phyloP scores from a whole-genome alignment of 305 asterid genomes.

The Plantago lanceolata region DNA sequence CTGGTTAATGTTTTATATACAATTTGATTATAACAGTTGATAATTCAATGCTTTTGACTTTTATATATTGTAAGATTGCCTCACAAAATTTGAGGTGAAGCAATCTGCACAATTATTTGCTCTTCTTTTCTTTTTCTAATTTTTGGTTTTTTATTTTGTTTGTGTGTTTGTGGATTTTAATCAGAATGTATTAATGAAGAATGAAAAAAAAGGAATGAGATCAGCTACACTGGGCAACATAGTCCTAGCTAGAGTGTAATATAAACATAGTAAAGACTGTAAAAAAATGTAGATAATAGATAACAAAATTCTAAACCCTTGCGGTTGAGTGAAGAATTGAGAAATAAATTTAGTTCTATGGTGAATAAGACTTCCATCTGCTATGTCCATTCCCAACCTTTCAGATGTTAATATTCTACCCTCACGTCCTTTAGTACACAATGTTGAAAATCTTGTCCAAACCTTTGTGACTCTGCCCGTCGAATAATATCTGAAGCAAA shows the following conservation, averaged over 20 bases:
- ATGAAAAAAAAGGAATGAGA: background rate
- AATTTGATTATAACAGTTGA: background rate
- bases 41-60: background rate
- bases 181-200: background rate
- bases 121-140: background rate
- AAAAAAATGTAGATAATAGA: background rate
- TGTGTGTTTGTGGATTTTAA: background rate
- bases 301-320: too few relatives aligned
- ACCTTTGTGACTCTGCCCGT: background rate
- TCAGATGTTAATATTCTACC: too few relatives aligned
- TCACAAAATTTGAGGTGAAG: background rate
- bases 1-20: background rate
- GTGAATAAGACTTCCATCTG: too few relatives aligned
- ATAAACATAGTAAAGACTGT: background rate
- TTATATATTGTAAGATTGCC: background rate
- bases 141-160: background rate
- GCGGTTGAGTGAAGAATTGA: background rate
- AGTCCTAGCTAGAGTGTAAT: background rate
- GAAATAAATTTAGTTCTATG: too few relatives aligned
- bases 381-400: too few relatives aligned
- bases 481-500: background rate
- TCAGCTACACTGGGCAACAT: background rate
- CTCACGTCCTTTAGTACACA: background rate
- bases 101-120: background rate
- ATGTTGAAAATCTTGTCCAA: background rate